phyloP scores from a whole-genome alignment of 2,329 filamentous ascomycete species.

The Aspergillus pseudoglaucus region DNA sequence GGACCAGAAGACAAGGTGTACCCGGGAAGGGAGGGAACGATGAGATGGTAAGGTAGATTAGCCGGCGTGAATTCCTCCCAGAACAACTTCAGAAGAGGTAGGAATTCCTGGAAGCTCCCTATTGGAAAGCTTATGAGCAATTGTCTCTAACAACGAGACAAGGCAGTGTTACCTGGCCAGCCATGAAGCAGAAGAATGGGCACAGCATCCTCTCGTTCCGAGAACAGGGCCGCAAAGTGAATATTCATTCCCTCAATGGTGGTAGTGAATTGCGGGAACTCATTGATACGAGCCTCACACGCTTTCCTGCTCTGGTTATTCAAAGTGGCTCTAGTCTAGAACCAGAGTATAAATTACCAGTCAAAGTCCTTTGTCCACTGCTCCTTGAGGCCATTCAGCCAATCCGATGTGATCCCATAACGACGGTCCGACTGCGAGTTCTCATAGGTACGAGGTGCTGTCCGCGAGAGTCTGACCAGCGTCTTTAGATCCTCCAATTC shows the following conservation, averaged over 20 bases:
- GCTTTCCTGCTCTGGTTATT: conserved; percentile 19
- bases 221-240: conserved; percentile 48
- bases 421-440: conserved; percentile 37
- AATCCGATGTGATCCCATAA: conserved; percentile 44
- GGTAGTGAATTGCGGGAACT: conserved; percentile 45
- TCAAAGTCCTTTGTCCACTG: conserved; percentile 43
- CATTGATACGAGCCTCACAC: conserved; percentile 41
- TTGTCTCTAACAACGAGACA: neutral
- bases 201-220: conserved; percentile 39
- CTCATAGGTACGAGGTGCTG: conserved; percentile 46
- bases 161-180: conserved; percentile 21
- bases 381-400: conserved; percentile 38
- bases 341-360: conserved; percentile 36
- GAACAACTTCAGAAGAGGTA: conserved; percentile 24
- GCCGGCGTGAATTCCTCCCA: conserved; percentile 18
- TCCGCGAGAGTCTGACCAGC: conserved; percentile 42
- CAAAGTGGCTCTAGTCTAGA: conserved; percentile 3
- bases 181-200: conserved; percentile 42
- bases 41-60: conserved; percentile 24
- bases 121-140: neutral
- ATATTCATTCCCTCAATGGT: conserved; percentile 38
- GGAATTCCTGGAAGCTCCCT: conserved; percentile 30
- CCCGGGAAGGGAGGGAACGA: conserved; percentile 27
- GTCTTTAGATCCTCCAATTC: conserved; percentile 42
- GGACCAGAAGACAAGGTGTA: conserved; percentile 25